Conservation (phyloP, 257 asterid genomes). For the Dorcoceras hygrometricum region DNA sequence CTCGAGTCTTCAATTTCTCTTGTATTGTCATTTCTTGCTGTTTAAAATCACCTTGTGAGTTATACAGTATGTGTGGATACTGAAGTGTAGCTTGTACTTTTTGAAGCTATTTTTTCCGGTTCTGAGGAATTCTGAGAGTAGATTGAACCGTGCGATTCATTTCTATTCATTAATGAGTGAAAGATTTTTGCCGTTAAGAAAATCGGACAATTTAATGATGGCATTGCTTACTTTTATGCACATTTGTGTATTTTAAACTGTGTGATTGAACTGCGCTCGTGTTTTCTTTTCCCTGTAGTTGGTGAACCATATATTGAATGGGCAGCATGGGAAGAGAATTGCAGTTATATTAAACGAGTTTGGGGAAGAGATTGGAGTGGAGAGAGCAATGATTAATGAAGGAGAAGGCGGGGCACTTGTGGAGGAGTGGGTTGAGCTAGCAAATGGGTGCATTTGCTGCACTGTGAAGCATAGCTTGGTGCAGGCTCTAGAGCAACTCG, state of each 20-base stretch:
- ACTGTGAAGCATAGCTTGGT: slow-evolving; percentile 96
- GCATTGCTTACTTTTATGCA: background rate
- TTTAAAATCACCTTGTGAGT: background rate
- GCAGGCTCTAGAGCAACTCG: slow-evolving; percentile 97
- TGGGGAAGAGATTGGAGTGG: slow-evolving; percentile 97
- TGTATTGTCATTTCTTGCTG: background rate
- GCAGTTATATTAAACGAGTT: slow-evolving; percentile 94
- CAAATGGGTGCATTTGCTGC: slow-evolving; percentile 95
- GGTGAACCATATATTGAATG: slow-evolving; percentile 73
- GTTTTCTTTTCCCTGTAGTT: slow-evolving; percentile 39
- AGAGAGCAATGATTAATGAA: slow-evolving; percentile 96
- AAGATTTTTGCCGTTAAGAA: background rate
- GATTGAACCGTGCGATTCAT: background rate
- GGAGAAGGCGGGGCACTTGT: slow-evolving; percentile 92
- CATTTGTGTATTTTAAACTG: background rate
- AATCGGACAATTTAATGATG: slow-evolving; percentile 5
- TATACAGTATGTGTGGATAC: no score
- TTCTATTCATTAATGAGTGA: background rate
- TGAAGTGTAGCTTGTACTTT: background rate
- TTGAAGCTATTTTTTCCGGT: background rate
- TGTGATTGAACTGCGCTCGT: background rate
- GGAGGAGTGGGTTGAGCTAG: slow-evolving; percentile 99
- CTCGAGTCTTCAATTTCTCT: slow-evolving; percentile 11
- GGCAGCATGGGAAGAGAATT: slow-evolving; percentile 82
- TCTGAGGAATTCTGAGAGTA: background rate